Conservation (phyloP, 2,329 filamentous ascomycete species). For the Penicillium hordei region DNA sequence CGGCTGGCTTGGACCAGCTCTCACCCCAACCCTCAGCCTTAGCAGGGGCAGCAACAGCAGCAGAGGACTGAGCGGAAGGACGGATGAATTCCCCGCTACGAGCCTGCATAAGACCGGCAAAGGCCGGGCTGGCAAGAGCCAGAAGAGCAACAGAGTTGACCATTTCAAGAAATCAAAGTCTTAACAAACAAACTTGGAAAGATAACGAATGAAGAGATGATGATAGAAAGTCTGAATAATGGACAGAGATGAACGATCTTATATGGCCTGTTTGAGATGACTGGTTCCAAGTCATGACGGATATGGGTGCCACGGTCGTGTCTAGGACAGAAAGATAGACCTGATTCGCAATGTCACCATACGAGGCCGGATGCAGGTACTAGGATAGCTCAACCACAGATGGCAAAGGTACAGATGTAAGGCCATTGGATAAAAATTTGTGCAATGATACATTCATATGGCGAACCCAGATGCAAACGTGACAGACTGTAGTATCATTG, state of each 20-base stretch:
- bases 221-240: slow-evolving; percentile 4
- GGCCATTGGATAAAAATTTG: slow-evolving; percentile 10
- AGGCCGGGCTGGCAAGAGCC: slow-evolving; percentile 37
- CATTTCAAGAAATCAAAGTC: slow-evolving; percentile 32
- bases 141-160: slow-evolving; percentile 38
- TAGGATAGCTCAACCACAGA: slow-evolving; percentile 18
- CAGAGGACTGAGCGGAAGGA: slow-evolving; percentile 8
- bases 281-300: slow-evolving; percentile 19
- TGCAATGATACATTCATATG: slow-evolving; percentile 18
- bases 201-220: slow-evolving; percentile 25
- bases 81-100: slow-evolving; percentile 19
- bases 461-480: slow-evolving; percentile 26
- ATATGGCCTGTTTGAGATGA: slow-evolving; percentile 23
- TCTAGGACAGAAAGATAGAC: slow-evolving; percentile 24
- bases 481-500: slow-evolving; percentile 32
- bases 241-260: slow-evolving; percentile 22
- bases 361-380: slow-evolving; percentile 22
- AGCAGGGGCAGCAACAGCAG: slow-evolving; percentile 2
- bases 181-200: slow-evolving; percentile 18
- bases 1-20: slow-evolving; percentile 12
- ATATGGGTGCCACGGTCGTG: slow-evolving; percentile 30
- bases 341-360: slow-evolving; percentile 22
- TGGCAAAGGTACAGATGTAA: slow-evolving; percentile 19
- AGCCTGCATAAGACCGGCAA: slow-evolving; percentile 36
- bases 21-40: slow-evolving; percentile 9